Conservation (phyloP, 2,329 filamentous ascomycete species). For the Aspergillus carbonarius region DNA sequence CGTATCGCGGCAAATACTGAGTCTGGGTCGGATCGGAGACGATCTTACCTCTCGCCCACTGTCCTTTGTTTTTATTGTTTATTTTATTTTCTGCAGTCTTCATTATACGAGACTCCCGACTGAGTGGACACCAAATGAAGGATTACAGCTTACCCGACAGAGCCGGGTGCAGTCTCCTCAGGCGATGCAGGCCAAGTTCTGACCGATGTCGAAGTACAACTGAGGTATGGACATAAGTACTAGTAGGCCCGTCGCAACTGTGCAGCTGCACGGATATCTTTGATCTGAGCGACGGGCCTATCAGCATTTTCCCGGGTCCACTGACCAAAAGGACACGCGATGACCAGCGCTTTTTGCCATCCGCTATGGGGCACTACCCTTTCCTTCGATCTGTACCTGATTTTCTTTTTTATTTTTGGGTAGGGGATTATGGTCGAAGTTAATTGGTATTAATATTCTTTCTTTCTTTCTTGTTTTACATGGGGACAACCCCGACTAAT, state of each 20-base stretch:
- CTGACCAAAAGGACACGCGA: conserved; percentile 19
- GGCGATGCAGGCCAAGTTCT: not conserved
- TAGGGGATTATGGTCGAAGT: not conserved
- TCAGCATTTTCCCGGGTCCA: conserved; percentile 18
- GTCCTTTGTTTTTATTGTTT: not conserved
- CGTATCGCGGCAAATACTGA: not conserved
- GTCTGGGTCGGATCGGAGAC: not conserved
- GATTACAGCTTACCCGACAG: not conserved
- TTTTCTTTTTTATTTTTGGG: conserved; percentile 1
- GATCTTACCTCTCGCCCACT: conserved; percentile 1
- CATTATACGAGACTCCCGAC: not conserved
- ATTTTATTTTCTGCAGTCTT: not conserved
- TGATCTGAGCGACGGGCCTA: conserved; percentile 14
- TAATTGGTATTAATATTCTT: not conserved
- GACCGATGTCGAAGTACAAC: not conserved
- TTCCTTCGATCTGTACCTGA: conserved; percentile 6
- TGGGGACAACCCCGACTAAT: too few relatives aligned
- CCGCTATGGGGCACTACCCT: conserved; percentile 5
- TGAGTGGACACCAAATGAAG: not conserved
- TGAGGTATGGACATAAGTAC: not conserved
- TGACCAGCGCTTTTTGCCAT: conserved; percentile 17
- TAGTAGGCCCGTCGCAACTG: not conserved
- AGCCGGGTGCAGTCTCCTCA: not conserved
- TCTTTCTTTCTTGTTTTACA: not conserved
- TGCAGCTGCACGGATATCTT: conserved; percentile 17